Conservation (phyloP, 2,329 filamentous ascomycete species). For the Keithomyces neogunnii region DNA sequence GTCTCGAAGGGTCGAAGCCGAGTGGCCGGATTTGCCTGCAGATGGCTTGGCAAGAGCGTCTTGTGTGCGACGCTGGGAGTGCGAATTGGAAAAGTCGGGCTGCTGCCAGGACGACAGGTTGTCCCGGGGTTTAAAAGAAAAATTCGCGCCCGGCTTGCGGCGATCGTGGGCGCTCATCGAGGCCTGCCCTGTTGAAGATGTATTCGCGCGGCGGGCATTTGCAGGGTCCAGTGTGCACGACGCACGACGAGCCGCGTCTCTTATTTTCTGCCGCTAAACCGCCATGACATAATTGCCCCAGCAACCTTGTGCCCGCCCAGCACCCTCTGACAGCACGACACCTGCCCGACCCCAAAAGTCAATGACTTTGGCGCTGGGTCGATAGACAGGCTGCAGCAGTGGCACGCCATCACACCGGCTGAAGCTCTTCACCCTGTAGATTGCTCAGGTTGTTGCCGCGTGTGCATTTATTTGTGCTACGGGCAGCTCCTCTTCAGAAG, state of each 20-base stretch:
- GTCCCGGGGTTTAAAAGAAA: conserved; percentile 23
- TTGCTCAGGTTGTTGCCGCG: not conserved
- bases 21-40: not conserved
- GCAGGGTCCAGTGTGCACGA: conserved; percentile 1
- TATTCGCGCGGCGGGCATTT: not conserved
- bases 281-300: conserved; percentile 21
- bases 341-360: not conserved
- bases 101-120: conserved; percentile 17
- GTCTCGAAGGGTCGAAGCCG: conserved; percentile 9
- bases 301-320: conserved; percentile 13
- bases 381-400: too few species aligned
- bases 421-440: not conserved
- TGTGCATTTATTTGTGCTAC: not conserved
- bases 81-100: conserved; percentile 12
- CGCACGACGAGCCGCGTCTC: too few species aligned
- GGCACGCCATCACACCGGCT: not conserved
- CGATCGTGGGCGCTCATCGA: conserved; percentile 11
- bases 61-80: not conserved
- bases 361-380: not conserved
- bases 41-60: not conserved
- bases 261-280: not conserved
- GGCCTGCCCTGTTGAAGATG: conserved; percentile 4
- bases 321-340: not conserved
- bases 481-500: not conserved
- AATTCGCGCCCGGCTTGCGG: conserved; percentile 20